Conservation (phyloP, 306 rosid species). For the Lotus japonicus region DNA sequence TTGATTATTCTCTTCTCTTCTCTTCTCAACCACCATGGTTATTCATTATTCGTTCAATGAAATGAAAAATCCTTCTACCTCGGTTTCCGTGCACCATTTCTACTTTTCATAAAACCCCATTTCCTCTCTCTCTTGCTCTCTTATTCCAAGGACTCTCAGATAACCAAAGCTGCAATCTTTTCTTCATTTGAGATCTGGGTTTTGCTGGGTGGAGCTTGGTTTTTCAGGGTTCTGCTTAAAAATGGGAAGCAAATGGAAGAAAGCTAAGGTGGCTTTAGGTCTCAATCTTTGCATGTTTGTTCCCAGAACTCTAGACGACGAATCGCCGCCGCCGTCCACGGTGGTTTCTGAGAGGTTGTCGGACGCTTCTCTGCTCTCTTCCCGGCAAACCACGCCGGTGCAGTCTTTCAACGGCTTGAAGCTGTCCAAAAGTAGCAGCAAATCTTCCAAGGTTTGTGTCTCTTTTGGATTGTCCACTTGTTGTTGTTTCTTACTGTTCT, state of each 20-base stretch:
- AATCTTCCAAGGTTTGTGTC: constrained; percentile 36
- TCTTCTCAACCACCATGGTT: constrained; percentile 3
- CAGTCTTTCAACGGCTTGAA: constrained; percentile 24
- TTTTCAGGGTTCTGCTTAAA: not conserved
- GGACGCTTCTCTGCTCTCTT: constrained; percentile 73
- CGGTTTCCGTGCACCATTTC: constrained; percentile 54
- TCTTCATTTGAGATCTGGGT: constrained; percentile 68
- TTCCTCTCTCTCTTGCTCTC: constrained; percentile 21
- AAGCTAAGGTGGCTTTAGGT: constrained; percentile 80
- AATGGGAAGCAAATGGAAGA: constrained; percentile 99
- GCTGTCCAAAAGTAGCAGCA: constrained; percentile 40
- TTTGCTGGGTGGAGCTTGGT: constrained; percentile 20
- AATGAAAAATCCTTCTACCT: constrained; percentile 24
- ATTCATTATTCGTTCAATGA: too few species aligned
- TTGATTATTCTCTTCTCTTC: not conserved
- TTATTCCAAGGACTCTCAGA: constrained; percentile 9
- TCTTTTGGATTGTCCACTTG: not conserved
- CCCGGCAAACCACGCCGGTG: constrained; percentile 29
- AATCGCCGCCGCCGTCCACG: constrained; percentile 49
- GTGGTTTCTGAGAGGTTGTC: constrained; percentile 57
- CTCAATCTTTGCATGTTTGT: constrained; percentile 71
- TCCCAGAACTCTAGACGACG: constrained; percentile 71
- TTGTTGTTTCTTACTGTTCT: not conserved
- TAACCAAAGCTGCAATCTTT: constrained; percentile 20
- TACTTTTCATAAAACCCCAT: constrained; percentile 51